Evolutionary conservation across 1,284 basidiomycete genomes (phyloP).

Genomic region (Boletus albobrunnescens): DNA sequence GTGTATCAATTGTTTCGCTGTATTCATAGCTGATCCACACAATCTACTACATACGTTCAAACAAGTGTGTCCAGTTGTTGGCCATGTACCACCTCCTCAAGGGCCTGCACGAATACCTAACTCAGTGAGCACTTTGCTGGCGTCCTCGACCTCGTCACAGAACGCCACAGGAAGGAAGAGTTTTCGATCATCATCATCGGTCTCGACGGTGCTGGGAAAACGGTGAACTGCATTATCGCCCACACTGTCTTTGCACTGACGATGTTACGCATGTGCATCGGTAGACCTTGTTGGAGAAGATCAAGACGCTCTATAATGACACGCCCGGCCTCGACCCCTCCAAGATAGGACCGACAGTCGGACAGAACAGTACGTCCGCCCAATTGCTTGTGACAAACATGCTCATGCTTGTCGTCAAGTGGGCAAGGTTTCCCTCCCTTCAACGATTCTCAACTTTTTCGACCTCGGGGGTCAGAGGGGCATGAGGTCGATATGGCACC

Average conservation of each 20-base stretch:
- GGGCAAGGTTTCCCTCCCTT: constrained; percentile 87
- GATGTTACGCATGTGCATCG: neutral
- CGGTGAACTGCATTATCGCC: constrained; percentile 43
- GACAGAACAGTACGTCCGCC: constrained; percentile 78
- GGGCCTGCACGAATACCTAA: constrained; percentile 85
- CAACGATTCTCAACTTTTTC: constrained; percentile 91
- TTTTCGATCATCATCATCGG: constrained; percentile 93
- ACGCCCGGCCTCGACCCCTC: constrained; percentile 79
- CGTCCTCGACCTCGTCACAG: constrained; percentile 1
- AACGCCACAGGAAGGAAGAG: constrained; percentile 71
- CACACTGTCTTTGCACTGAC: neutral
- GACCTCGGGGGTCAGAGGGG: constrained; percentile 90
- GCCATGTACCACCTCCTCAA: constrained; percentile 88
- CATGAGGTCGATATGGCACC: constrained; percentile 88
- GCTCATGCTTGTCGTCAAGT: constrained; percentile 48
- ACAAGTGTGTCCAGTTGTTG: too few species aligned
- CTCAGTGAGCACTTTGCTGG: constrained; percentile 52
- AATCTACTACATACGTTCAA: too few species aligned
- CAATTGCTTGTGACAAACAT: neutral
- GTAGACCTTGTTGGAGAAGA: constrained; percentile 86
- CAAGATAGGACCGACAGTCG: constrained; percentile 91
- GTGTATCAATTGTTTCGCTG: constrained; percentile 11
- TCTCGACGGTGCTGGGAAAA: constrained; percentile 87
- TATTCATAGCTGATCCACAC: too few species aligned
- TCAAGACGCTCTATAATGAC: constrained; percentile 87